Evolutionary conservation across 2,329 filamentous ascomycete genomes (phyloP).

Genomic region (Aspergillus costaricaensis): DNA sequence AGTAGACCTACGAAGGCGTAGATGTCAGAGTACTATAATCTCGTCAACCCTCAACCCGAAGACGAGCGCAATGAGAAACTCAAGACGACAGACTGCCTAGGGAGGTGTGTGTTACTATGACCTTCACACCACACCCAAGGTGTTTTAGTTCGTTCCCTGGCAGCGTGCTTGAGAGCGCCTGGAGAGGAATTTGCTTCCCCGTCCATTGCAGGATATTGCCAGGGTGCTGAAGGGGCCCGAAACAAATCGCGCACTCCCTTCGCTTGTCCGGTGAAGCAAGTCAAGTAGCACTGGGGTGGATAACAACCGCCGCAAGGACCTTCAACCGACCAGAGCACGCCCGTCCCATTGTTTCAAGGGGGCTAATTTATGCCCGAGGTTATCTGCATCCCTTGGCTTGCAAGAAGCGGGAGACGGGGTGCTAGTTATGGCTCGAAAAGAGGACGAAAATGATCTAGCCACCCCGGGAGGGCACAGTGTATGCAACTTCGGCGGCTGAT

Average conservation of each 20-base stretch:
- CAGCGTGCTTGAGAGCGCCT: background rate
- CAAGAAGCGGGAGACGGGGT: background rate
- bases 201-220: background rate
- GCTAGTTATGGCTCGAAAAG: background rate
- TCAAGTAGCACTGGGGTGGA: conserved; percentile 7
- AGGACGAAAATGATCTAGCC: background rate
- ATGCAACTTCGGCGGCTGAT: background rate
- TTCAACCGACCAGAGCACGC: background rate
- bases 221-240: background rate
- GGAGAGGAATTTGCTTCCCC: background rate
- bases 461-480: background rate
- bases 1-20: background rate
- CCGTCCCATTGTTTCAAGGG: conserved; percentile 2
- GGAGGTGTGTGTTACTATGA: background rate
- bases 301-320: background rate
- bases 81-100: background rate
- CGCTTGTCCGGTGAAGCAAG: conserved; percentile 2
- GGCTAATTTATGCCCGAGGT: background rate
- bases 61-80: background rate
- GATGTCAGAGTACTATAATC: background rate
- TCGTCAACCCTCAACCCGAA: background rate
- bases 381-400: background rate
- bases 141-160: background rate
- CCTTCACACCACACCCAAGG: background rate
- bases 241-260: conserved; percentile 2